Base-by-base conservation (phyloP, 192 early-diverging fungal genomes). In the Backusella macrospora region DNA sequence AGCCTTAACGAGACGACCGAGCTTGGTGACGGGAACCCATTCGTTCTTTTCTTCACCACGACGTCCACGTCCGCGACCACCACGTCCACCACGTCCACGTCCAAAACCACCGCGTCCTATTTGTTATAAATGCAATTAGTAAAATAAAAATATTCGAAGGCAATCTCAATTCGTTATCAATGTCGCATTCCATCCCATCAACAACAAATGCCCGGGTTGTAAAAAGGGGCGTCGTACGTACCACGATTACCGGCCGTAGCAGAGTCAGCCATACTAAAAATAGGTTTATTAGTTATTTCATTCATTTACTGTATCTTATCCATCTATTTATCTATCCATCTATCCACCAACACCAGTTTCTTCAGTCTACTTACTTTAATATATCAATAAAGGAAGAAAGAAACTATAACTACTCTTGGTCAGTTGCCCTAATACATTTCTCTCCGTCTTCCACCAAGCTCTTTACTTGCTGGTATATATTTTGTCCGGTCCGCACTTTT, bases 1-100 rank as follows among this genome's bases (percentile, higher is more conserved):
- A 83, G 95, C 97, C 90, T 96, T 96, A 71, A 99, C 97, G 73
- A 99, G 93, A 88, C 97, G 97, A 70, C 97, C 97, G 74, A 99
- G 92, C 91, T 99, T 99, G 88, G 97, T 99, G 73, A 99, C 97
- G 73, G 97, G 97, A 77, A 89, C 86, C 73, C 70, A 70, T 69
- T 76, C 73, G 68, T 77, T 78, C 55, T 76, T 76, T 66, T 75
- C 71, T 23, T 80, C 78, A 65, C 71, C 70, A 76, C 78, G 78
- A 48, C 76, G 68, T 67, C 76, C 68, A 38, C 76, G 71, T 39
- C 73, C 78, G 47, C 78, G 70, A 40, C 73, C 70, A 73, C 78
- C 73, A 79, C 73, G 77, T 69, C 77, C 73, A 64, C 74, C 73
- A 72, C 78, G 73, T 42, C 78, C 78, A 73, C 78, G 78, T 76